These are phyloP conservation scores for Neurospora intermedia DNA, from an alignment of 495 filamentous ascomycete genomes.

Conservation along the genomic window DNA sequence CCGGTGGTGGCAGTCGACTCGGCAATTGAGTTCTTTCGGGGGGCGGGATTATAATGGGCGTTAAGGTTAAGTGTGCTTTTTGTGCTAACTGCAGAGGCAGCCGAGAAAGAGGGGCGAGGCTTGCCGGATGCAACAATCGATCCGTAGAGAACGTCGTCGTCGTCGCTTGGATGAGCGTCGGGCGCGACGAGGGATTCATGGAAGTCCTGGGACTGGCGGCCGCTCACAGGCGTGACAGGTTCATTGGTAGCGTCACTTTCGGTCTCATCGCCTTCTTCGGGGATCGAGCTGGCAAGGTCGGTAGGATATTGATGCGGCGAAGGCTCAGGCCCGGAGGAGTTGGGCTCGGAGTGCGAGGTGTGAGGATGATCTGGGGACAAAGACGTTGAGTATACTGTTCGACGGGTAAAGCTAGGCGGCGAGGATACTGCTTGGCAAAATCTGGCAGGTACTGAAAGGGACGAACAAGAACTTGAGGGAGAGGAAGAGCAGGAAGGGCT, in stretches of 20 bases:
- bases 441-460: neutral
- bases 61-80: conserved; percentile 2
- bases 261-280: conserved; percentile 39
- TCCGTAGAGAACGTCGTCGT: neutral
- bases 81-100: neutral
- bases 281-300: conserved; percentile 31
- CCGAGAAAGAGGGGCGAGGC: neutral
- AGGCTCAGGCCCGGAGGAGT: conserved; percentile 16
- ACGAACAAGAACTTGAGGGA: neutral
- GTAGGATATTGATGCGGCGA: conserved; percentile 31
- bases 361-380: conserved; percentile 3
- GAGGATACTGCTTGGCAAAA: neutral
- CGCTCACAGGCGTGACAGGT: conserved; percentile 38
- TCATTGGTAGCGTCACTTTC: conserved; percentile 37
- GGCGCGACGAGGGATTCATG: conserved; percentile 23
- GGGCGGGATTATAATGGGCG: conserved; percentile 5
- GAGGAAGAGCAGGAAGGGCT: conserved; percentile 3
- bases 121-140: neutral
- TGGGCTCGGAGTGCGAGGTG: conserved; percentile 5
- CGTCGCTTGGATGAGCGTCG: neutral
- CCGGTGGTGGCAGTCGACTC: conserved; percentile 5
- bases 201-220: conserved; percentile 40
- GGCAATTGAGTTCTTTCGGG: neutral
- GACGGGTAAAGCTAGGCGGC: neutral
- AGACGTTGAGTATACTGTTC: conserved; percentile 10